phyloP scores from a whole-genome alignment of 805 yeast species.

The Kregervanrija delftensis region DNA sequence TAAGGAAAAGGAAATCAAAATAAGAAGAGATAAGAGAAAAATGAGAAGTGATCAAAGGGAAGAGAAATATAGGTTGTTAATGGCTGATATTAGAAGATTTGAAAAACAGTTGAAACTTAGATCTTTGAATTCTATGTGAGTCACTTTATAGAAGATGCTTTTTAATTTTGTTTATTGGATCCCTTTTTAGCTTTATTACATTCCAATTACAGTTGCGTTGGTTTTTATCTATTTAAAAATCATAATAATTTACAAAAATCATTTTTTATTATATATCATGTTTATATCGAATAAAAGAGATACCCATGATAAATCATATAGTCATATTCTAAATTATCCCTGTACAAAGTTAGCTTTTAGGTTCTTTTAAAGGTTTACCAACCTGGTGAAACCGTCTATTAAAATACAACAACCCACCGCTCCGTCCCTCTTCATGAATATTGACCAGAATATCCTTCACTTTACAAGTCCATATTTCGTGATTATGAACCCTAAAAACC shows the following conservation, averaged over 20 bases:
- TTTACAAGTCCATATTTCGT: constrained; percentile 84
- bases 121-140: not conserved
- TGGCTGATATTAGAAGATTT: constrained; percentile 19
- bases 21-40: constrained; percentile 16
- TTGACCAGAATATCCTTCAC: constrained; percentile 49
- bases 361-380: constrained; percentile 20
- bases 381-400: constrained; percentile 51
- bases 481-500: constrained; percentile 64
- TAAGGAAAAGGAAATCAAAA: constrained; percentile 18
- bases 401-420: constrained; percentile 65
- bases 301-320: not conserved
- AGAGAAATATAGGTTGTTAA: constrained; percentile 18
- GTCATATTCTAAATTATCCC: not conserved
- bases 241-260: not conserved
- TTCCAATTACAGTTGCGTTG: too few relatives aligned
- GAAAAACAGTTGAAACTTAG: constrained; percentile 15
- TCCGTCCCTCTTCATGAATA: constrained; percentile 25
- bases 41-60: constrained; percentile 18
- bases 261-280: not conserved
- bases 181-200: too few relatives aligned
- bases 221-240: too few relatives aligned
- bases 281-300: not conserved
- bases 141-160: not conserved
- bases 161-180: not conserved
- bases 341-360: constrained; percentile 13